phyloP scores from a whole-genome alignment of 306 rosid species.

The Castanopsis chinensis region DNA sequence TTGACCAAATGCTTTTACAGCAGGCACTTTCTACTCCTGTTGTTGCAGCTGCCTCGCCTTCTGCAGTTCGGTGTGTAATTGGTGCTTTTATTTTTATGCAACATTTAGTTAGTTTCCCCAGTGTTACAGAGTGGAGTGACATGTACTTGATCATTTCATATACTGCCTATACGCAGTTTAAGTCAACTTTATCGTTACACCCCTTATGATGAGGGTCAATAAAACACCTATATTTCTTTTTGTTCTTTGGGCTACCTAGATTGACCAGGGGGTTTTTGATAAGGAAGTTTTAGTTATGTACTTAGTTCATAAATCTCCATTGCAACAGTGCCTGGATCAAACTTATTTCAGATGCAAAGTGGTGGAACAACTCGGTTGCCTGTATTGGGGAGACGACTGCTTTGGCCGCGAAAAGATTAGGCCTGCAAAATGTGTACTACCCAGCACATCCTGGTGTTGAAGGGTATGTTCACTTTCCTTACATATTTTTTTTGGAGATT shows the following conservation, averaged over 20 bases:
- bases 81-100: neutral
- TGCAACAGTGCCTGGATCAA: constrained; percentile 85
- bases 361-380: constrained; percentile 72
- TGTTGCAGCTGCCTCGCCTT: constrained; percentile 93
- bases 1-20: constrained; percentile 56
- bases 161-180: neutral
- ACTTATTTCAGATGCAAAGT: constrained; percentile 50
- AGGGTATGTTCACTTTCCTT: constrained; percentile 50
- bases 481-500: constrained; percentile 7
- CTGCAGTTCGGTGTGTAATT: constrained; percentile 66
- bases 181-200: neutral
- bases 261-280: neutral
- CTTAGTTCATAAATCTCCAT: constrained; percentile 25
- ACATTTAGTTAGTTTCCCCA: neutral
- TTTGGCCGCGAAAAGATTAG: constrained; percentile 64
- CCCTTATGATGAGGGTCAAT: neutral
- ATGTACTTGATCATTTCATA: neutral
- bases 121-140: neutral
- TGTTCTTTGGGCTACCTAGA: neutral
- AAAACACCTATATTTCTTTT: neutral
- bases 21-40: constrained; percentile 81
- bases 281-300: neutral
- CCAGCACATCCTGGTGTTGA: constrained; percentile 86
- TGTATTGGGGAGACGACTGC: constrained; percentile 99
- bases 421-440: constrained; percentile 72